Evolutionary conservation across 768 basidiomycete species (phyloP), one percentile per base, ranked within the genome.

Genomic region (Guyanaporus albipodus): DNA sequence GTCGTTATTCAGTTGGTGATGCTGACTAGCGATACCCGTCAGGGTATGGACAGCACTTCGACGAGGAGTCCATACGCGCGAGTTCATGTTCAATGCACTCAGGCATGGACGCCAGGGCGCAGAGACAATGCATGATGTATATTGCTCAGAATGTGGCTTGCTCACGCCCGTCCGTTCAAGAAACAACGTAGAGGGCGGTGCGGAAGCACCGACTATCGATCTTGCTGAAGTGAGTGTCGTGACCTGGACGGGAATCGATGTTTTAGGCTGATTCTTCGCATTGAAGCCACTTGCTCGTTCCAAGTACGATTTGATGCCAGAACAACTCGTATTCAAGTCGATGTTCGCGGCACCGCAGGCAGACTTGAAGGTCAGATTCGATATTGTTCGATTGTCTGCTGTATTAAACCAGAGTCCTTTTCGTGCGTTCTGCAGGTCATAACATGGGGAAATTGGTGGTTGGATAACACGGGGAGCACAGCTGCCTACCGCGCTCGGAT

Each of bases 1-100:
- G 9, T 2, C 21, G 7, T n/a, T n/a, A n/a, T n/a, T n/a, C n/a
- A n/a, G n/a, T n/a, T 23, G 8, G 22, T n/a, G 26, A 17, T 24
- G 8, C n/a, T 32, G 18, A 33, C 8, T 10, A 9, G 9, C 29
- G 3, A 6, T 23, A 26, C n/a, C n/a, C n/a, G n/a, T n/a, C 28
- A 54, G 52, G 54, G 52, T 49, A 2, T 55, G 54, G 54, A 55
- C 52, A 17, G 54, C 54, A 14, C 54, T 55, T 10, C 47, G 44
- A 17, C 43, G 54, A 6, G 54, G 54, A 19, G 54, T 54, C 4
- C 54, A 55, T 27, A 49, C 52, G 4, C 52, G 52, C 14, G 52
- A 49, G 14, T 55, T 55, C n/a, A 54, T 55, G 41, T 55, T 55
- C 39, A 55, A 55, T 12, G 21, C 54, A 3, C 47, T 55, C 33